Evolutionary conservation across 257 asterid genomes (phyloP).

Genomic region (Nicotiana otophora): DNA sequence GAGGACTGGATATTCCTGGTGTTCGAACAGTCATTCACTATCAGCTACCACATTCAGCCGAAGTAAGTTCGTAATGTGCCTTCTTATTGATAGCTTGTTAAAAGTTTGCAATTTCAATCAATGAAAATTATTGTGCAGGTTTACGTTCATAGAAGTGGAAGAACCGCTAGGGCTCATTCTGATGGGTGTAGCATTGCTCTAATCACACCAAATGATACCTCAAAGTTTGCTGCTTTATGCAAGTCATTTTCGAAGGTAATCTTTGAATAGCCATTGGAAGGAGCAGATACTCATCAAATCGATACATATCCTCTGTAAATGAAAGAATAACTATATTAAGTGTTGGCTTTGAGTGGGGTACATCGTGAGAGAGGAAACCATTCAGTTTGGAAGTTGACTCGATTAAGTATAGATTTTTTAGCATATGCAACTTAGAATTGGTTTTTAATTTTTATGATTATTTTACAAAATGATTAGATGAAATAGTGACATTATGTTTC

Average conservation of each 20-base stretch:
- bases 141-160: constrained; percentile 94
- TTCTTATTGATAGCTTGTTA: constrained; percentile 4
- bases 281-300: background rate
- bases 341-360: background rate
- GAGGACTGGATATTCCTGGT: constrained; percentile 92
- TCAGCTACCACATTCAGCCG: constrained; percentile 97
- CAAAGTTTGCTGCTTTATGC: constrained; percentile 82
- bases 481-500: background rate
- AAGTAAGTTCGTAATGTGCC: constrained; percentile 38
- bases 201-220: constrained; percentile 81
- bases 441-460: background rate
- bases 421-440: background rate
- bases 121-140: constrained; percentile 38
- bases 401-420: background rate
- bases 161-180: constrained; percentile 94
- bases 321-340: background rate
- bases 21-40: constrained; percentile 93
- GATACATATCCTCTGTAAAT: background rate
- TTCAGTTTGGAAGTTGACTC: background rate
- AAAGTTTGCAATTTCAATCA: constrained; percentile 7
- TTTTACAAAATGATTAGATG: background rate
- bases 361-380: background rate
- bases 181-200: constrained; percentile 98
- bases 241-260: constrained; percentile 83
- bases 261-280: background rate